Evolutionary conservation across 176 grass and related monocot species (phyloP).

Genomic region (maize (Zea mays)): DNA sequence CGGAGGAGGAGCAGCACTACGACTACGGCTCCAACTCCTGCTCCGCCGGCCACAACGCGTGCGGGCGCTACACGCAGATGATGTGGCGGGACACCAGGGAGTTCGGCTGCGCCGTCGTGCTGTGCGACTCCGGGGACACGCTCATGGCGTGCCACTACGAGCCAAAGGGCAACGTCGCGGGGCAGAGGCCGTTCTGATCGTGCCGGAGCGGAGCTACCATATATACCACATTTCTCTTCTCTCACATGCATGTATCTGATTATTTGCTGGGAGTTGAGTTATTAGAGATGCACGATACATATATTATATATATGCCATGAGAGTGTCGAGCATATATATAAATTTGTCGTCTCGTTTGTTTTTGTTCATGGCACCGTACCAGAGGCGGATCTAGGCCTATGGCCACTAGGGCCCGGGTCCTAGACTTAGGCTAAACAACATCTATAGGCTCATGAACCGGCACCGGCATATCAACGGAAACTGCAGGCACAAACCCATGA

Average conservation of each 20-base stretch:
- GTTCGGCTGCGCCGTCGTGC: conserved; percentile 52
- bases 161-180: conserved; percentile 46
- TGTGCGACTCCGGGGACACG: conserved; percentile 45
- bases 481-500: no score
- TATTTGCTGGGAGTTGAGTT: not conserved
- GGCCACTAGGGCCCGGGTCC: no score
- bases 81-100: conserved; percentile 49
- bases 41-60: conserved; percentile 3
- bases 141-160: conserved; percentile 58
- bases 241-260: not conserved
- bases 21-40: conserved; percentile 48
- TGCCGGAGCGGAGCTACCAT: no score
- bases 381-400: no score
- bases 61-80: conserved; percentile 56
- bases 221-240: not conserved
- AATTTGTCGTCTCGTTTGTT: conserved; percentile 7
- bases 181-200: conserved; percentile 58
- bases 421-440: no score
- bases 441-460: no score
- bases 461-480: no score
- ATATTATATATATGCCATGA: not conserved
- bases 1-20: conserved; percentile 47
- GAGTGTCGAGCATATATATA: conserved; percentile 2
- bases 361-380: not conserved
- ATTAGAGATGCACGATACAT: no score